These are phyloP conservation scores for Boletales sp. DNA, from an alignment of 768 basidiomycete genomes.

Conservation along the genomic window DNA sequence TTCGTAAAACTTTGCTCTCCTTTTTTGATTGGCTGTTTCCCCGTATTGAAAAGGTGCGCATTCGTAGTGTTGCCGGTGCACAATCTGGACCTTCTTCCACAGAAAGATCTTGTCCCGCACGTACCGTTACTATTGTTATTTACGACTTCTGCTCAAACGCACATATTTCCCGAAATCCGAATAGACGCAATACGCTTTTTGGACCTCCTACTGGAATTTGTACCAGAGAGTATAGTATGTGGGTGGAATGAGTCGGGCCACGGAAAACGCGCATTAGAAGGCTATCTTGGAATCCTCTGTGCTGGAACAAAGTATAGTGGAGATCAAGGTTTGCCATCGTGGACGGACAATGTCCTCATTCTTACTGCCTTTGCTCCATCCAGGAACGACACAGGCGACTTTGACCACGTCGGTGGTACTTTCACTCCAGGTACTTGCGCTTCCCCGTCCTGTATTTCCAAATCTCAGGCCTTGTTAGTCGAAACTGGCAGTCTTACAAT, in stretches of 20 bases:
- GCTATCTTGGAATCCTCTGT: constrained; percentile 76
- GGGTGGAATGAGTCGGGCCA: constrained; percentile 65
- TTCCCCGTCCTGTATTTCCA: background rate
- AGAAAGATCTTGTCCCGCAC: constrained; percentile 77
- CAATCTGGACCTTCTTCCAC: constrained; percentile 7
- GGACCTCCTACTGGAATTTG: constrained; percentile 64
- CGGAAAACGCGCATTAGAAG: constrained; percentile 67
- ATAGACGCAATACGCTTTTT: constrained; percentile 85
- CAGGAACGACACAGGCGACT: constrained; percentile 40
- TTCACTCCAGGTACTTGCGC: constrained; percentile 49
- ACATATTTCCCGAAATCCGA: constrained; percentile 93
- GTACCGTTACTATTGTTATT: constrained; percentile 76
- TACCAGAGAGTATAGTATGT: constrained; percentile 62
- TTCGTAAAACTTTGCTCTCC: constrained; percentile 66
- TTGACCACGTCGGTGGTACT: constrained; percentile 65
- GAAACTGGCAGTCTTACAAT: constrained; percentile 71
- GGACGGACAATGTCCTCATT: background rate
- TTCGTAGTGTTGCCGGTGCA: background rate
- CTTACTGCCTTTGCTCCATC: background rate
- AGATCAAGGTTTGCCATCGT: constrained; percentile 41
- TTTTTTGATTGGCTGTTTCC: constrained; percentile 76
- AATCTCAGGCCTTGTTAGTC: constrained; percentile 45
- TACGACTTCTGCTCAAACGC: constrained; percentile 85
- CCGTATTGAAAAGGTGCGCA: constrained; percentile 52
- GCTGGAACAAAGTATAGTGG: constrained; percentile 62